Percentiles rank a stretch among this genome's conserved stretches.
phyloP scores from a whole-genome alignment of 2,329 filamentous ascomycete genomes.

The Nemania sp. region DNA sequence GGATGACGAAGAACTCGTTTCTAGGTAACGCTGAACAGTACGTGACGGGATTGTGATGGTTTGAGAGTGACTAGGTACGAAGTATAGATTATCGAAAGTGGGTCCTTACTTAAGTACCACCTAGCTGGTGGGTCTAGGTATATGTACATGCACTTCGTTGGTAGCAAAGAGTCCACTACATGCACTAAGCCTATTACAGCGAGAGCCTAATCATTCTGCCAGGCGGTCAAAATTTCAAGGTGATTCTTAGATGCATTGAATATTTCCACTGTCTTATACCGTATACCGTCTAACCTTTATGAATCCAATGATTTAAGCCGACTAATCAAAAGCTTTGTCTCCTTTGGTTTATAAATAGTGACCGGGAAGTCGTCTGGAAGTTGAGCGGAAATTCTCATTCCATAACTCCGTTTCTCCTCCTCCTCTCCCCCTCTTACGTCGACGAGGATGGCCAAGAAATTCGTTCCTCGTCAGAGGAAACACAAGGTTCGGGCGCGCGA shows the following conservation, averaged over 20 bases:
- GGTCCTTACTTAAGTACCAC: too few relatives aligned
- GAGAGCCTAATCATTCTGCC: conserved; percentile 36
- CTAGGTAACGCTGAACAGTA: too few relatives aligned
- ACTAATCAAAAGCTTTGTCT: not conserved
- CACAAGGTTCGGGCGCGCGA: conserved; percentile 70
- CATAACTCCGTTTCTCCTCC: not conserved
- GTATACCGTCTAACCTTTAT: not conserved
- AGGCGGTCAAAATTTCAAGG: conserved; percentile 41
- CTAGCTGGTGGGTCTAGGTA: too few relatives aligned
- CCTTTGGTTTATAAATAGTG: not conserved
- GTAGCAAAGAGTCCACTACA: too few relatives aligned
- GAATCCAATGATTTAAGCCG: not conserved
- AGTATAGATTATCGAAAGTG: too few relatives aligned
- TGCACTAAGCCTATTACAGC: conserved; percentile 34
- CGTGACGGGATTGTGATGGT: too few relatives aligned
- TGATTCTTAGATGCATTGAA: not conserved
- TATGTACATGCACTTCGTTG: too few relatives aligned
- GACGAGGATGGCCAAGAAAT: conserved; percentile 56
- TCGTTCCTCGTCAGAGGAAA: conserved; percentile 68
- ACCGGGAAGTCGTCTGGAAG: not conserved
- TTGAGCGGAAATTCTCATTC: conserved; percentile 4
- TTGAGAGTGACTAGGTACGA: too few relatives aligned
- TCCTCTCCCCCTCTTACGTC: conserved; percentile 23
- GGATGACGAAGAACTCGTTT: not conserved
- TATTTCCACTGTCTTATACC: conserved; percentile 11